These are phyloP conservation scores for Erysimum cheiranthoides DNA, from an alignment of 345 rosid species.

Conservation along the genomic window DNA sequence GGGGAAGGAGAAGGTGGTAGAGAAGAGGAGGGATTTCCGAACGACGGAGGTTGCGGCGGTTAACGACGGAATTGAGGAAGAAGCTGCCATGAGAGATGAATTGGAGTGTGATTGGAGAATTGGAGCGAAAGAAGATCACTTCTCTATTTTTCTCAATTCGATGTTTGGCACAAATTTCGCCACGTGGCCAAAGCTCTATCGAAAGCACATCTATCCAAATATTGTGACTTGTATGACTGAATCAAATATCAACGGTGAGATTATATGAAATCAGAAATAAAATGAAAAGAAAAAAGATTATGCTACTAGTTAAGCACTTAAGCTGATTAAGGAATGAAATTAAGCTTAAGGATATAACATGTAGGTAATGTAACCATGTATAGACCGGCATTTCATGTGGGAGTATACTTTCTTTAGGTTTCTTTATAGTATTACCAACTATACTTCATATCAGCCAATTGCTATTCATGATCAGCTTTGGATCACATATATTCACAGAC, in stretches of 20 bases:
- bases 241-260: not conserved
- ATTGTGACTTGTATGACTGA: not conserved
- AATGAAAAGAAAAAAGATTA: not conserved
- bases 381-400: not conserved
- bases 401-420: not conserved
- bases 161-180: conserved; percentile 16
- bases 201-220: conserved; percentile 19
- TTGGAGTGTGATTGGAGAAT: conserved; percentile 12
- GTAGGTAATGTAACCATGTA: not conserved
- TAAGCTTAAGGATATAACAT: not conserved
- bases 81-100: conserved; percentile 42
- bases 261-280: not conserved
- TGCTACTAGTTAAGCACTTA: not conserved
- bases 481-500: conserved; percentile 26
- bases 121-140: conserved; percentile 16
- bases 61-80: conserved; percentile 38
- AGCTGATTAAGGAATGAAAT: not conserved
- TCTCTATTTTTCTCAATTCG: conserved; percentile 12
- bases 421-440: not conserved
- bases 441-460: conserved; percentile 2
- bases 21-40: conserved; percentile 30
- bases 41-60: conserved; percentile 27
- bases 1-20: conserved; percentile 38
- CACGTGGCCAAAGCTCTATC: conserved; percentile 40
- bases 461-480: conserved; percentile 10